Percentiles rank a stretch among this genome's conserved stretches.
Conservation (phyloP, 2,329 filamentous ascomycete species). For the Hysterium pulicare region DNA sequence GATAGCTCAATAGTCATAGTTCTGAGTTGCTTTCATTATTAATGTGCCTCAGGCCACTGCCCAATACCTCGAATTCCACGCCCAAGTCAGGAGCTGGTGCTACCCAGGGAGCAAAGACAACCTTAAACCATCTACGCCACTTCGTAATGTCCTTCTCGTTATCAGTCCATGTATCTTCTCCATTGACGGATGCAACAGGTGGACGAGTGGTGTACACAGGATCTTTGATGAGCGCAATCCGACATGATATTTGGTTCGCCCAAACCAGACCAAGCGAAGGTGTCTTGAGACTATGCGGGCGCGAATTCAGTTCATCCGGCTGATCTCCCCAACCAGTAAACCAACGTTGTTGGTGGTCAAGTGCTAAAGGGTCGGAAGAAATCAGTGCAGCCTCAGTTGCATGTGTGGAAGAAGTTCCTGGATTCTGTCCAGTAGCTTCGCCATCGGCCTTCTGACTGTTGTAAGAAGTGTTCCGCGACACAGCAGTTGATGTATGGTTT, state of each 20-base stretch:
- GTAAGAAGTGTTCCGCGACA: slow-evolving; percentile 25
- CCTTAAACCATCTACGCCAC: slow-evolving; percentile 77
- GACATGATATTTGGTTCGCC: slow-evolving; percentile 82
- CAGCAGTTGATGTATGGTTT: slow-evolving; percentile 17
- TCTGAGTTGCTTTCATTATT: background rate
- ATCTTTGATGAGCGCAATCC: slow-evolving; percentile 75
- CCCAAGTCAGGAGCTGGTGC: slow-evolving; percentile 51
- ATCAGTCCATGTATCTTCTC: slow-evolving; percentile 40
- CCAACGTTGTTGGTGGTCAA: slow-evolving; percentile 90
- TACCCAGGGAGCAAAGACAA: slow-evolving; percentile 84
- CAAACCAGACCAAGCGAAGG: slow-evolving; percentile 85
- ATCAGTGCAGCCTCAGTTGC: slow-evolving; percentile 28
- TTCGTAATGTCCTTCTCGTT: slow-evolving; percentile 47
- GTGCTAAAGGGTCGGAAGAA: slow-evolving; percentile 58
- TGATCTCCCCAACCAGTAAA: slow-evolving; percentile 91
- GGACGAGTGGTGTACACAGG: slow-evolving; percentile 47
- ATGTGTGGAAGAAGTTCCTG: background rate
- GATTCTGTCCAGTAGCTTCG: slow-evolving; percentile 7
- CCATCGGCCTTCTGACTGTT: slow-evolving; percentile 23
- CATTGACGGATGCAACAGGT: slow-evolving; percentile 25
- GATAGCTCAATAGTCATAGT: no score
- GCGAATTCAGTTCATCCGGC: slow-evolving; percentile 24
- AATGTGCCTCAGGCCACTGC: slow-evolving; percentile 24
- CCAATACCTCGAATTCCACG: slow-evolving; percentile 68
- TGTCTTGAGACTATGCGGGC: slow-evolving; percentile 60